Evolutionary conservation across 257 asterid species (phyloP).

Genomic region (Nicotiana paniculata): DNA sequence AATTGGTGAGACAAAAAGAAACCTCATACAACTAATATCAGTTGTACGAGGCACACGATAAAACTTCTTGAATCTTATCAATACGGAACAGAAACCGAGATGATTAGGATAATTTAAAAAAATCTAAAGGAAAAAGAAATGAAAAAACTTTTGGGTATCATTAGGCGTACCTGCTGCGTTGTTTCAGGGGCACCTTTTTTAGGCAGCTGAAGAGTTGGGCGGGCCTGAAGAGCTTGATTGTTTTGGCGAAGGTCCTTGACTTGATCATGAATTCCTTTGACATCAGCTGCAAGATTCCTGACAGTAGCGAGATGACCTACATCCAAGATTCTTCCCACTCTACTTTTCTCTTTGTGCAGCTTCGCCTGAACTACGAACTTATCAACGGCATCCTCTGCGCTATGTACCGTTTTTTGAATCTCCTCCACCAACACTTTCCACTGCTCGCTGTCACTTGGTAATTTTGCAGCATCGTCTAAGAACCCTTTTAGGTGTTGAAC

Average conservation of each 20-base stretch:
- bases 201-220: neutral
- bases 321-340: neutral
- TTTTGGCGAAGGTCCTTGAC: neutral
- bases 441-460: neutral
- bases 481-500: neutral
- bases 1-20: no score
- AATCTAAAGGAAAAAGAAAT: no score
- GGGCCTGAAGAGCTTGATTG: neutral
- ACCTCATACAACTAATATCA: no score
- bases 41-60: no score
- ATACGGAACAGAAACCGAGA: no score
- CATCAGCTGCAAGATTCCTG: neutral
- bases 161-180: no score
- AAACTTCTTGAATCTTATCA: no score
- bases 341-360: neutral
- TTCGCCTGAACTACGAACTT: neutral
- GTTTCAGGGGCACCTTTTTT: neutral
- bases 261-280: neutral
- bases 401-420: neutral
- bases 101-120: no score
- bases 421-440: neutral
- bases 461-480: neutral
- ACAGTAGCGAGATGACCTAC: neutral
- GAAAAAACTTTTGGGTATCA: no score
- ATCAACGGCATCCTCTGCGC: neutral